Evolutionary conservation across 2,329 filamentous ascomycete species (phyloP).

Genomic region (Penicillium sp.): DNA sequence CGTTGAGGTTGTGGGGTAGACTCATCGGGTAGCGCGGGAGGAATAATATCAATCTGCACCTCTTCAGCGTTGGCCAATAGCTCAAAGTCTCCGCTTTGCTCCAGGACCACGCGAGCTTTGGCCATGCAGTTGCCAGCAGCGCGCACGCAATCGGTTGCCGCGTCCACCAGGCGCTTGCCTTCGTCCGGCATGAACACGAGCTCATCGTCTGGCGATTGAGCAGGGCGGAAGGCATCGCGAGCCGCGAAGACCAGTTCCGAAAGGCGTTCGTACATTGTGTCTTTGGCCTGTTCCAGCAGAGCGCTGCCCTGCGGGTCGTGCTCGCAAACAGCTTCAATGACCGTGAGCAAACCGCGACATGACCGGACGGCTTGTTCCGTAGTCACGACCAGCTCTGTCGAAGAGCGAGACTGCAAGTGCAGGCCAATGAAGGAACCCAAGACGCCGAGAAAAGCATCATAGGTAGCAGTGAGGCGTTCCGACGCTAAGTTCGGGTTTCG

Average conservation of each 20-base stretch:
- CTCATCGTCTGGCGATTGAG: constrained; percentile 70
- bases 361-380: constrained; percentile 84
- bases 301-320: constrained; percentile 73
- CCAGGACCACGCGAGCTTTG: constrained; percentile 82
- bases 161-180: constrained; percentile 73
- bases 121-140: constrained; percentile 90
- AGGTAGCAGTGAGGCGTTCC: constrained; percentile 75
- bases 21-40: constrained; percentile 21
- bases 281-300: constrained; percentile 70
- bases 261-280: constrained; percentile 79
- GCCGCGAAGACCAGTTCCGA: constrained; percentile 81
- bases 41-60: constrained; percentile 26
- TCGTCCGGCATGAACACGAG: constrained; percentile 81
- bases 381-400: constrained; percentile 78
- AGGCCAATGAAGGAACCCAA: constrained; percentile 93
- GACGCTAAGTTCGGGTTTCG: constrained; percentile 78
- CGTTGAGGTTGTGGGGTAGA: constrained; percentile 28
- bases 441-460: constrained; percentile 88
- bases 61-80: constrained; percentile 64
- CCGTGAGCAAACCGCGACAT: constrained; percentile 76
- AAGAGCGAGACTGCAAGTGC: constrained; percentile 89
- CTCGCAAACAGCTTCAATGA: constrained; percentile 81
- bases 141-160: constrained; percentile 85
- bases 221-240: constrained; percentile 74
- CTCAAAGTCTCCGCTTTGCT: constrained; percentile 89